Conservation (phyloP, 2,329 filamentous ascomycete species). For the Polychaeton citri region DNA sequence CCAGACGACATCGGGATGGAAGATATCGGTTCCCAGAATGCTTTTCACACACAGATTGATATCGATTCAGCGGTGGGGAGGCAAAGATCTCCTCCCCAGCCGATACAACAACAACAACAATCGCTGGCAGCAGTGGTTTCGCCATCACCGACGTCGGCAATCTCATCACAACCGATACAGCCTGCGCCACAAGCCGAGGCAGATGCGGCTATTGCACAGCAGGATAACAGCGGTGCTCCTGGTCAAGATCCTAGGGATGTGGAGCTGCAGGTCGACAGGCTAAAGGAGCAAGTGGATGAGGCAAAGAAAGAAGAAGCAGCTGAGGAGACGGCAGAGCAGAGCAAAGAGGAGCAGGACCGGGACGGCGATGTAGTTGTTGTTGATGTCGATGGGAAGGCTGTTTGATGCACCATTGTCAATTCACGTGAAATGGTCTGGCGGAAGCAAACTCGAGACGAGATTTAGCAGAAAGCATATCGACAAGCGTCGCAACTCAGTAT, state of each 20-base stretch:
- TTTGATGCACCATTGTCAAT: too few relatives aligned
- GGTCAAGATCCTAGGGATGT: constrained; percentile 9
- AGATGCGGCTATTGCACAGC: constrained; percentile 5
- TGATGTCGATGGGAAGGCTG: background rate
- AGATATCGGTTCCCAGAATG: constrained; percentile 66
- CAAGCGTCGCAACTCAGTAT: too few relatives aligned
- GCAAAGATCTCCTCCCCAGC: constrained; percentile 1
- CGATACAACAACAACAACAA: constrained; percentile 1
- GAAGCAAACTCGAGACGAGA: too few relatives aligned
- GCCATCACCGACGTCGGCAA: background rate
- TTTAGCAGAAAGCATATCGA: too few relatives aligned
- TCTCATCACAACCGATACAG: background rate
- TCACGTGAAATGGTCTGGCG: too few relatives aligned
- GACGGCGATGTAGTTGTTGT: background rate
- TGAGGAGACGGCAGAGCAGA: constrained; percentile 8
- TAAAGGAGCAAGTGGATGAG: constrained; percentile 5
- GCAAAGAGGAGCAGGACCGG: background rate
- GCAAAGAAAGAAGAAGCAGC: constrained; percentile 12
- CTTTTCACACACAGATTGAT: constrained; percentile 21
- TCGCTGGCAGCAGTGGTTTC: background rate
- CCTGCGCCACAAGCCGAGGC: constrained; percentile 4
- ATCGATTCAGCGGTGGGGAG: constrained; percentile 28
- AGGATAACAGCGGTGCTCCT: constrained; percentile 7
- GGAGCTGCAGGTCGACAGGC: constrained; percentile 7
- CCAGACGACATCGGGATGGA: constrained; percentile 74